Evolutionary conservation across 345 rosid genomes (phyloP).

Genomic region (Moricandia arvensis): DNA sequence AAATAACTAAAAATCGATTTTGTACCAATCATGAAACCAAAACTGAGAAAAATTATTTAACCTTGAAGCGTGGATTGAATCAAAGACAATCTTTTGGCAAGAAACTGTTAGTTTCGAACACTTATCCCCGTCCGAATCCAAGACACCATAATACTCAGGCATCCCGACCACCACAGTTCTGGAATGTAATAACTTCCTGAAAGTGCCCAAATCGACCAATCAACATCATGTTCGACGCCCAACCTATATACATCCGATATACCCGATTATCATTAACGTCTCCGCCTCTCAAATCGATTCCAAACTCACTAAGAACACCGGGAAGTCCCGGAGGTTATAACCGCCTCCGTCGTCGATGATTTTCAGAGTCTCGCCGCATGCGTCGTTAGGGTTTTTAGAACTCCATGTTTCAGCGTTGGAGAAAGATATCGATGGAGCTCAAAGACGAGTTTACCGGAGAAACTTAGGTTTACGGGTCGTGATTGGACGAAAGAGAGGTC

Average conservation of each 20-base stretch:
- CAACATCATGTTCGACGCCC: conserved; percentile 73
- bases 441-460: conserved; percentile 63
- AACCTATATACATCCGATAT: conserved; percentile 66
- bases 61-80: conserved; percentile 70
- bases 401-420: conserved; percentile 62
- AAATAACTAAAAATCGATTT: neutral
- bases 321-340: conserved; percentile 34
- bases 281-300: conserved; percentile 66
- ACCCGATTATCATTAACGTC: conserved; percentile 62
- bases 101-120: conserved; percentile 56
- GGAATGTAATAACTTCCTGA: conserved; percentile 77
- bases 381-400: conserved; percentile 64
- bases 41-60: conserved; percentile 16
- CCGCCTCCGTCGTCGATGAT: conserved; percentile 49
- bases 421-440: conserved; percentile 88
- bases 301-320: conserved; percentile 72
- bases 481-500: conserved; percentile 63
- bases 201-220: conserved; percentile 85
- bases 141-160: conserved; percentile 62
- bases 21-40: neutral
- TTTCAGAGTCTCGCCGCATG: conserved; percentile 58
- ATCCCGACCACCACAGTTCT: conserved; percentile 65
- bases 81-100: conserved; percentile 53
- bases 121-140: conserved; percentile 72
- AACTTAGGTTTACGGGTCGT: conserved; percentile 48